phyloP scores from a whole-genome alignment of 2,329 filamentous ascomycete genomes.

The Ceratocystis ficicola region DNA sequence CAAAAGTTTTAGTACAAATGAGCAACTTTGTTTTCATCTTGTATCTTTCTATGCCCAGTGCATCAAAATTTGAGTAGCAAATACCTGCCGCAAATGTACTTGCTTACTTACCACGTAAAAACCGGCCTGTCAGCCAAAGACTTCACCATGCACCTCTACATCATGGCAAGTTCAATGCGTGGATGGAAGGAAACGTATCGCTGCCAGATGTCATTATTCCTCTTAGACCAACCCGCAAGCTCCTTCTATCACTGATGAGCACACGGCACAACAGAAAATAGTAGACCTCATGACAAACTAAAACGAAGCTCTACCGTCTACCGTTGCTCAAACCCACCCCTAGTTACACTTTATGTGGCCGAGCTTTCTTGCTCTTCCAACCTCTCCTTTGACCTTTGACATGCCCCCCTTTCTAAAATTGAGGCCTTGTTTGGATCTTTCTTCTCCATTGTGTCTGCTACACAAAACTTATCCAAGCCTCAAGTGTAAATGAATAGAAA shows the following conservation, averaged over 20 bases:
- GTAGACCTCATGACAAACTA: neutral
- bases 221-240: no score
- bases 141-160: neutral
- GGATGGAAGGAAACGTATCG: neutral
- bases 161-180: neutral
- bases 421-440: no score
- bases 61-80: no score
- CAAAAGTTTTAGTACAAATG: neutral
- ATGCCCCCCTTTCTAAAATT: no score
- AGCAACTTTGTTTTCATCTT: neutral
- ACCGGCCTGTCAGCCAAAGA: neutral
- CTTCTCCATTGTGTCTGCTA: neutral
- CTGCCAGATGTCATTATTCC: no score
- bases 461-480: neutral
- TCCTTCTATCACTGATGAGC: no score
- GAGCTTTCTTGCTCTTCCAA: no score
- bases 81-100: neutral
- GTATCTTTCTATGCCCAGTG: neutral
- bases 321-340: no score
- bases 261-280: neutral
- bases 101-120: neutral
- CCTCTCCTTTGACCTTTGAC: no score
- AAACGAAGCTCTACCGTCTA: no score
- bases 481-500: neutral
- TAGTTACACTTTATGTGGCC: no score